Evolutionary conservation across 257 asterid species (phyloP), one percentile per base, ranked within the genome.

Genomic region (Jaltomata sinuosa): DNA sequence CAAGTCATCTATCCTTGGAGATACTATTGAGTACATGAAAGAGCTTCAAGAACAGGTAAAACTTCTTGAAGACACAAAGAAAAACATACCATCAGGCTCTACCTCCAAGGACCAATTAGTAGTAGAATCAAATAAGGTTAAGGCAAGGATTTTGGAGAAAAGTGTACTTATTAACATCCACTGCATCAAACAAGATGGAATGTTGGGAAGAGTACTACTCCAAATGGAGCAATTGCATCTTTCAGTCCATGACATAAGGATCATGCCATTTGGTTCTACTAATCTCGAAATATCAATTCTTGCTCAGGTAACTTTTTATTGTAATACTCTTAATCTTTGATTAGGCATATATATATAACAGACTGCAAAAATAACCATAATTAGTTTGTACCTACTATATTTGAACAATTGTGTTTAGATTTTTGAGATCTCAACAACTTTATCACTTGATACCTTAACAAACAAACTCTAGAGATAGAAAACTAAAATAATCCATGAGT

Each of bases 41-140:
- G 82, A 84, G n/a, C 94, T 93, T 84, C 83, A 93, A 91, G 90
- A 91, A 80, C 86, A 92, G 11, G 85, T 93, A 40, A 83, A 34
- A 16, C 38, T 11, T 10, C 88, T 90, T 11, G 94, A 92, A 80
- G 89, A 85, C 29, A 86, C 88, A 64, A 83, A 55, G 22, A 79
- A 86, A 80, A 85, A 38, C 38, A 83, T 29, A 65, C 19, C 82
- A 42, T 45, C 10, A 18, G 36, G 36, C 45, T 67, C 52, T 38
- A 22, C 31, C 53, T 34, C 29, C 3, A 29, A 21, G 18, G 61
- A 19, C 3, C 53, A 78, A 45, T 8, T 42, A 61, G 55, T 79
- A 8, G 11, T 69, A 12, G 22, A 25, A 31, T 81, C 53, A 1
- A 91, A 92, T 19, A 29, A 64, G 29, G 86, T 91, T 50, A 86